Conservation (phyloP, 139 green algal species). For the Coelastrella sp. region DNA sequence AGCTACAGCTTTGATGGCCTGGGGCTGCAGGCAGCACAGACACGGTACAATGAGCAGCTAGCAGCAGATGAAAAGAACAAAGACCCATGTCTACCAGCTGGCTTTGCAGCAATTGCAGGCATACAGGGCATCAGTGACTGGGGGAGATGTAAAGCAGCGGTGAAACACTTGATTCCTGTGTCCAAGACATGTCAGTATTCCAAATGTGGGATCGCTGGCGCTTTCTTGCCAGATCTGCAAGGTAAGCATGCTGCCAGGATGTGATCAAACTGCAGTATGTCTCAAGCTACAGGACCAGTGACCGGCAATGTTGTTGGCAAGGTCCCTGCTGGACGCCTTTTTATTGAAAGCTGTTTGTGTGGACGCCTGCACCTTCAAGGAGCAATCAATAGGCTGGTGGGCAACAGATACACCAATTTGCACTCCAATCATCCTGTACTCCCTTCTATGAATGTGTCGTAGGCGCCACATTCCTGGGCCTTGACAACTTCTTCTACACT, state of each 20-base stretch:
- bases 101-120: neutral
- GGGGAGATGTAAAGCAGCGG: constrained; percentile 11
- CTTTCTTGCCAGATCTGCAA: neutral
- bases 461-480: constrained; percentile 15
- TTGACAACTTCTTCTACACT: constrained; percentile 43
- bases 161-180: neutral
- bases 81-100: constrained; percentile 37
- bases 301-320: no score
- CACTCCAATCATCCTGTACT: no score
- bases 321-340: no score
- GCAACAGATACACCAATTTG: no score
- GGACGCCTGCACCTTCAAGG: no score
- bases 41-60: neutral
- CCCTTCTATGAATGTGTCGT: no score
- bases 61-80: neutral
- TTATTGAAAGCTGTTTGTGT: no score
- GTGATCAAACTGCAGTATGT: neutral
- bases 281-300: neutral
- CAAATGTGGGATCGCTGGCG: neutral
- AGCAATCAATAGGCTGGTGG: no score
- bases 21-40: constrained; percentile 11
- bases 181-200: neutral
- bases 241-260: neutral
- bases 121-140: constrained; percentile 19
- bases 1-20: constrained; percentile 39